phyloP scores from a whole-genome alignment of 108 stramenopile genomes.

The Nannochloropsis granulata region DNA sequence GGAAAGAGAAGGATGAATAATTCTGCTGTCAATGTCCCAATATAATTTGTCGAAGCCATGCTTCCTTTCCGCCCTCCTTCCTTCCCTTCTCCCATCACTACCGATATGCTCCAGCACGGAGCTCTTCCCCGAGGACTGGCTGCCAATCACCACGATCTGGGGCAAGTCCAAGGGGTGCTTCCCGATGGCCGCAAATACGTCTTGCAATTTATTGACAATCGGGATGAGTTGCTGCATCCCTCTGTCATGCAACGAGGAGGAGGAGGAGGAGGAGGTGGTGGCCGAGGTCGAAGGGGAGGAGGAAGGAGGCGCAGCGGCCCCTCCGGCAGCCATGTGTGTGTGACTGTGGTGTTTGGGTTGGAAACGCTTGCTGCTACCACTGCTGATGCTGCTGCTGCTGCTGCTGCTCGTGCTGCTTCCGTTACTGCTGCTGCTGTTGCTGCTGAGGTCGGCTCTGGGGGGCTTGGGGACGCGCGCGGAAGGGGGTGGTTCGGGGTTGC shows the following conservation, averaged over 20 bases:
- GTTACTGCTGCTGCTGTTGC: neutral
- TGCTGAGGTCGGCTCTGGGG: neutral
- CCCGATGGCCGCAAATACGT: conserved; percentile 88
- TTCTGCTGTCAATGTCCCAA: neutral
- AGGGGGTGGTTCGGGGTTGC: neutral
- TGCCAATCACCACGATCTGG: conserved; percentile 75
- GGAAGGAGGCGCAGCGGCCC: neutral
- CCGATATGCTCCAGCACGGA: conserved; percentile 86
- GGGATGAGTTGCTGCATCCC: conserved; percentile 93
- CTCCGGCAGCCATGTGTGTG: neutral
- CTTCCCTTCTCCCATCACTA: neutral
- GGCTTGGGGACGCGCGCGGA: neutral
- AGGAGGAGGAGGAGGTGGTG: neutral
- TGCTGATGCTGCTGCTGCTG: neutral
- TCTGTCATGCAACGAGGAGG: neutral
- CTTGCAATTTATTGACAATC: conserved; percentile 94
- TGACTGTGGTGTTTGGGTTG: neutral
- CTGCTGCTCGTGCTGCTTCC: neutral
- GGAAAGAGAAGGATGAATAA: neutral
- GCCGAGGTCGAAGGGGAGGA: neutral
- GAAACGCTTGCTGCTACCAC: neutral
- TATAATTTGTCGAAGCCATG: neutral
- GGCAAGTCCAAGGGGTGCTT: conserved; percentile 81
- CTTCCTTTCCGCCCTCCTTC: neutral
- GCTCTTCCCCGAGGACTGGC: conserved; percentile 86